A percentile compares a stretch with the other conserved stretches of the same genome.
These are phyloP conservation scores for Pleodorina starrii DNA, from an alignment of 139 green algal species.

Conservation along the genomic window DNA sequence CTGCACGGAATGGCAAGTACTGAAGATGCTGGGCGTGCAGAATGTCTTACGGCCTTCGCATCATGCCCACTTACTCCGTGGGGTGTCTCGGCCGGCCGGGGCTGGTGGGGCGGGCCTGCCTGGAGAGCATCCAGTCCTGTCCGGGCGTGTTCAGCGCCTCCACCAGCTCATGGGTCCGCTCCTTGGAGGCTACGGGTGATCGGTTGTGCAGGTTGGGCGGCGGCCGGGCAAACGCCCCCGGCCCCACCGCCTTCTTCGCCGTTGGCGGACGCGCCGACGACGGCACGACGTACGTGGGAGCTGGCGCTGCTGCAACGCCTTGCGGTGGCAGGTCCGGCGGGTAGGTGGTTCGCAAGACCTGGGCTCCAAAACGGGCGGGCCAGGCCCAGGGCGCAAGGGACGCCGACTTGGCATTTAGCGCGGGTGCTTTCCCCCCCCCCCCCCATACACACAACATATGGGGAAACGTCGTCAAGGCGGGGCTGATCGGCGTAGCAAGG, in stretches of 20 bases:
- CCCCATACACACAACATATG: no score
- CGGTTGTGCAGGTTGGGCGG: neutral
- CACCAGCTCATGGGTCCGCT: neutral
- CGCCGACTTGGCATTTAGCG: no score
- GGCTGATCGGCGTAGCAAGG: no score
- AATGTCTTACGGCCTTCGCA: no score
- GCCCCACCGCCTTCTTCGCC: conserved; percentile 32
- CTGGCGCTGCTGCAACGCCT: conserved; percentile 55
- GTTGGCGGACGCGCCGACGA: neutral
- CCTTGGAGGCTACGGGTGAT: neutral
- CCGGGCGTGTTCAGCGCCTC: conserved; percentile 51
- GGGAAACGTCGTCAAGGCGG: no score
- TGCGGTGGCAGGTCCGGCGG: conserved; percentile 58
- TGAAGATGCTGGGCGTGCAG: no score
- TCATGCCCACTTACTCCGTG: neutral
- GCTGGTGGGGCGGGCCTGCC: neutral
- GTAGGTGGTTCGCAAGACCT: conserved; percentile 60
- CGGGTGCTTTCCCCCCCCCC: no score
- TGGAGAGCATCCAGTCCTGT: conserved; percentile 48
- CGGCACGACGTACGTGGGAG: conserved; percentile 55
- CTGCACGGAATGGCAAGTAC: no score
- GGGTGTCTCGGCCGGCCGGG: neutral
- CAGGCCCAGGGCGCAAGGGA: no score
- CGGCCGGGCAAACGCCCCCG: conserved; percentile 24
- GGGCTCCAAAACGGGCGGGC: neutral